phyloP scores from a whole-genome alignment of 345 rosid species.

The Pugionium dolabratum region DNA sequence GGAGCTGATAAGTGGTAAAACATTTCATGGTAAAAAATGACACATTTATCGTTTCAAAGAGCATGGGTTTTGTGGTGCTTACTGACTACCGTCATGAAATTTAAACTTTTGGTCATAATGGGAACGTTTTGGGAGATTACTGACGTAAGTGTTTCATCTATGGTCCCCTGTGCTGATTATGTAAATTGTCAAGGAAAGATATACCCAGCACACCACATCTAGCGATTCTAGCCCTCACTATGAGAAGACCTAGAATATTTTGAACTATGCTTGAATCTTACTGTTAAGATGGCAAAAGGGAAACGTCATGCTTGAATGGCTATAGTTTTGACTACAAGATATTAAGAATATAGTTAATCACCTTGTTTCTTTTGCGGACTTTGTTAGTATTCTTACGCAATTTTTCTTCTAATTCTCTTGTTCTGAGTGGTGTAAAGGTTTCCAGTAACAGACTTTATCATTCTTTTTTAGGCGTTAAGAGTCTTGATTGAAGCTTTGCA shows the following conservation, averaged over 20 bases:
- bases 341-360: not conserved
- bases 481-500: slow-evolving; percentile 84
- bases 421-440: slow-evolving; percentile 7
- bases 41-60: not conserved
- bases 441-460: slow-evolving; percentile 19
- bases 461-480: slow-evolving; percentile 58
- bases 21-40: slow-evolving; percentile 9
- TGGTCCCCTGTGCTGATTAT: slow-evolving; percentile 13
- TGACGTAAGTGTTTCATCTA: slow-evolving; percentile 8
- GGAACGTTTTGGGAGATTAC: slow-evolving; percentile 11
- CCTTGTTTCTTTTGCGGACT: slow-evolving; percentile 10
- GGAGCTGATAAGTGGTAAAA: slow-evolving; percentile 15
- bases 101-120: slow-evolving; percentile 9
- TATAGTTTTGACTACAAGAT: not conserved
- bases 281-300: slow-evolving; percentile 17
- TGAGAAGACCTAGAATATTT: slow-evolving; percentile 13
- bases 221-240: not conserved
- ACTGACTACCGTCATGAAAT: not conserved
- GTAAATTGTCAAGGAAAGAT: not conserved
- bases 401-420: slow-evolving; percentile 6
- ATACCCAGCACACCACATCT: slow-evolving; percentile 1
- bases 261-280: slow-evolving; percentile 22
- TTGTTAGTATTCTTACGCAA: slow-evolving; percentile 1
- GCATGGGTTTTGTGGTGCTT: slow-evolving; percentile 16
- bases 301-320: slow-evolving; percentile 4